Evolutionary conservation across 805 yeast species (phyloP).

Genomic region (Cyberlindnera bimundalis): DNA sequence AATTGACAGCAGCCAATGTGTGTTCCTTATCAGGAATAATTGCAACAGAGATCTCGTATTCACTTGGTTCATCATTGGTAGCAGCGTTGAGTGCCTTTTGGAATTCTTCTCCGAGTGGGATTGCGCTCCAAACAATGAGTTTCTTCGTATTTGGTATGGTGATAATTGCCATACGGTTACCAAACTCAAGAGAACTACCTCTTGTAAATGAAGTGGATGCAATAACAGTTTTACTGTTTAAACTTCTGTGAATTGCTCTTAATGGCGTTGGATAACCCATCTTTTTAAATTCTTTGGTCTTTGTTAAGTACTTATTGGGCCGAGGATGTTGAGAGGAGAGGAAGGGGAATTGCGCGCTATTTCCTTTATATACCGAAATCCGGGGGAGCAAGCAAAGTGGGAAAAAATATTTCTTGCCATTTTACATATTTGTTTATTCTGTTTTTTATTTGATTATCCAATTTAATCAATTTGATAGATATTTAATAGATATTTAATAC

Average conservation of each 20-base stretch:
- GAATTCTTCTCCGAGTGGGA: slow-evolving; percentile 50
- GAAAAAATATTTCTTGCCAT: too few relatives aligned
- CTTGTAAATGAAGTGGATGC: slow-evolving; percentile 37
- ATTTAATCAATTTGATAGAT: too few relatives aligned
- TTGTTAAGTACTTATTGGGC: neutral
- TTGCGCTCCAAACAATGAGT: slow-evolving; percentile 52
- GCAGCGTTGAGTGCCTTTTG: slow-evolving; percentile 36
- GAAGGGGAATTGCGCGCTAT: too few relatives aligned
- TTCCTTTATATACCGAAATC: too few relatives aligned
- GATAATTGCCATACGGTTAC: slow-evolving; percentile 39
- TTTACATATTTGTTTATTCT: too few relatives aligned
- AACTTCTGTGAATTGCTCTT: slow-evolving; percentile 37
- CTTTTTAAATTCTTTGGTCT: neutral
- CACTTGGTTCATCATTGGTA: slow-evolving; percentile 32
- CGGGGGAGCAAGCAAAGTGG: too few relatives aligned
- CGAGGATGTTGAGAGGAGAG: neutral
- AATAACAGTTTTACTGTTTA: slow-evolving; percentile 30
- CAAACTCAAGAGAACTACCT: slow-evolving; percentile 30
- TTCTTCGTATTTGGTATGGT: slow-evolving; percentile 27
- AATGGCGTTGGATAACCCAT: slow-evolving; percentile 41
- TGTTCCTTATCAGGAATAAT: slow-evolving; percentile 65
- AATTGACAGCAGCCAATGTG: slow-evolving; percentile 55
- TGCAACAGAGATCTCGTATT: slow-evolving; percentile 42
- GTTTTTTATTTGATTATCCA: too few relatives aligned
- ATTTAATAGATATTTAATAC: too few relatives aligned